phyloP scores from a whole-genome alignment of 805 yeast genomes.

The Pichia scutulata region DNA sequence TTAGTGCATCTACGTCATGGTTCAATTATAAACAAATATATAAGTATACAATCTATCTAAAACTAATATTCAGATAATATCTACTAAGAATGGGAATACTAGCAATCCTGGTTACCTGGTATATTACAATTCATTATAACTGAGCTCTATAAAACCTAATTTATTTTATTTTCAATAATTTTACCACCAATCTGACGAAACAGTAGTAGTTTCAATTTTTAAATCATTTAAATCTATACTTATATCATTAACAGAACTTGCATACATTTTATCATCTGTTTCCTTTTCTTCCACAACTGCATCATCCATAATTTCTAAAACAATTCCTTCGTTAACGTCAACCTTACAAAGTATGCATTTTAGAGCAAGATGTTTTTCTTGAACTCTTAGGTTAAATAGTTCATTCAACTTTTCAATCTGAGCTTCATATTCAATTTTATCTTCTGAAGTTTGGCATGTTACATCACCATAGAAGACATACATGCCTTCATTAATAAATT shows the following conservation, averaged over 20 bases:
- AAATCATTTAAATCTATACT: not conserved
- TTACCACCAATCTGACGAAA: constrained; percentile 7
- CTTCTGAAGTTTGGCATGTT: constrained; percentile 1
- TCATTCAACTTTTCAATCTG: constrained; percentile 36
- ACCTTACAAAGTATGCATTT: constrained; percentile 40
- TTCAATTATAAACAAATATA: no score
- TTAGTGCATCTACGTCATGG: no score
- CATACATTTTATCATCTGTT: not conserved
- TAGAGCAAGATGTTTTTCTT: constrained; percentile 39
- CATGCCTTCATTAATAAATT: constrained; percentile 20
- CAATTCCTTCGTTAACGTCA: constrained; percentile 30
- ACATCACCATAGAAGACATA: constrained; percentile 12
- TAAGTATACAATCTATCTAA: no score
- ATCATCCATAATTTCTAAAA: constrained; percentile 21
- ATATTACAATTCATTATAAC: no score
- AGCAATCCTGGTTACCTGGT: no score
- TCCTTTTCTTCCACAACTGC: not conserved
- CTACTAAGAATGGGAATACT: no score
- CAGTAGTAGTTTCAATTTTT: constrained; percentile 4
- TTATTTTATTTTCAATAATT: not conserved
- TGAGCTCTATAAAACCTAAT: not conserved
- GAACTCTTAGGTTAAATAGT: constrained; percentile 27
- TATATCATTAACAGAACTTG: not conserved
- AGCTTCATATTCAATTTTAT: constrained; percentile 32
- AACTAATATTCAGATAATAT: no score